Evolutionary conservation across 176 grass and related monocot genomes (phyloP).

Genomic region (Poa annua): DNA sequence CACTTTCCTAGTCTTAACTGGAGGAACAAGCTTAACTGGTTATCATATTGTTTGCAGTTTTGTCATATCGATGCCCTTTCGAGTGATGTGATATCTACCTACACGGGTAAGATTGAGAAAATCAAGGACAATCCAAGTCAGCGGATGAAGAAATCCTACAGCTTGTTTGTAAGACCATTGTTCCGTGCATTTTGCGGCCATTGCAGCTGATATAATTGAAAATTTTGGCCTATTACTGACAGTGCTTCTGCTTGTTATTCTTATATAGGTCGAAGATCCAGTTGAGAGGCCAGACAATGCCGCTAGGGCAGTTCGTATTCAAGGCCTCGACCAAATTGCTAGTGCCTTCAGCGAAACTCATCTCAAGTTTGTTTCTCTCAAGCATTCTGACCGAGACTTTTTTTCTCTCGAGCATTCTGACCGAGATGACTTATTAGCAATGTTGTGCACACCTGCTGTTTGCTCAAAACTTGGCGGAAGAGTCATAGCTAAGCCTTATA

Average conservation of each 20-base stretch:
- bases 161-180: constrained; percentile 63
- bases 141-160: constrained; percentile 48
- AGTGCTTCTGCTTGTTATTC: constrained; percentile 23
- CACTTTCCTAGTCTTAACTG: constrained; percentile 21
- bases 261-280: constrained; percentile 76
- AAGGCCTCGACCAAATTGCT: constrained; percentile 52
- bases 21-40: constrained; percentile 2
- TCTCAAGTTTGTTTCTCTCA: constrained; percentile 40
- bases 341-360: constrained; percentile 44
- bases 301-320: constrained; percentile 58
- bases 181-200: constrained; percentile 12
- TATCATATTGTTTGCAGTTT: constrained; percentile 57
- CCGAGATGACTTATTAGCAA: constrained; percentile 47
- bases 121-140: constrained; percentile 44
- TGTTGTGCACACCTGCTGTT: constrained; percentile 63
- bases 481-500: constrained; percentile 27
- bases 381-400: constrained; percentile 46
- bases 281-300: constrained; percentile 76
- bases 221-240: constrained; percentile 37
- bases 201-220: constrained; percentile 12
- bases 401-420: constrained; percentile 38
- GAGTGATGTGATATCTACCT: constrained; percentile 71
- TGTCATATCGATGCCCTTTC: constrained; percentile 40
- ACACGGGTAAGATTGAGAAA: constrained; percentile 55
- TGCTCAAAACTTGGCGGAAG: constrained; percentile 49